Percentiles rank a stretch among this genome's conserved stretches.
Conservation (phyloP, 345 rosid species). For the Cardamine chenopodiifolia region DNA sequence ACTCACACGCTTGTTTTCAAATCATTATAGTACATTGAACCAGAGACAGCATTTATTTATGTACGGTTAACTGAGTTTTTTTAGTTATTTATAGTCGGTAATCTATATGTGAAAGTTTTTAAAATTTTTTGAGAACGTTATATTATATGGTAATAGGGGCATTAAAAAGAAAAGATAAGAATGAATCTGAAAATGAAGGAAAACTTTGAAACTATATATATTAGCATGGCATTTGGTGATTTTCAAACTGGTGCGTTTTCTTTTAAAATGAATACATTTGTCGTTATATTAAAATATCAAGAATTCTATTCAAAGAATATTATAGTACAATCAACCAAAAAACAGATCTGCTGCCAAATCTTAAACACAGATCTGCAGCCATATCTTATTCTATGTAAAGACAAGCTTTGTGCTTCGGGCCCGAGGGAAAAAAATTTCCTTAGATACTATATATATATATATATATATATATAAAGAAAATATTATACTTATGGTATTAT, state of each 20-base stretch:
- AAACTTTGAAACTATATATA: neutral
- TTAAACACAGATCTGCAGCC: conserved; percentile 40
- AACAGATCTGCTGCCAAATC: conserved; percentile 45
- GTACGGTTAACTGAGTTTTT: conserved; percentile 12
- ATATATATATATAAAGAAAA: no score
- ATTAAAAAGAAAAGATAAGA: neutral
- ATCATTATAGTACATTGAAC: conserved; percentile 33
- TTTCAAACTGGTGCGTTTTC: conserved; percentile 13
- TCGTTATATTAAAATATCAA: neutral
- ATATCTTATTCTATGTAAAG: conserved; percentile 44
- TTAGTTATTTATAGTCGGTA: neutral
- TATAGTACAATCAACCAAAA: conserved; percentile 20
- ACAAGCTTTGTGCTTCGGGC: conserved; percentile 38
- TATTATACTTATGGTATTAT: conserved; percentile 6
- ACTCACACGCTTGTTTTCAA: conserved; percentile 36
- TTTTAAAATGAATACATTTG: conserved; percentile 9
- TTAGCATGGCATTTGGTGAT: conserved; percentile 9
- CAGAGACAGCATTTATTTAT: conserved; percentile 28
- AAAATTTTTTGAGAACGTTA: neutral
- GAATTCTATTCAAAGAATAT: conserved; percentile 16
- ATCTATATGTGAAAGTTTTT: neutral
- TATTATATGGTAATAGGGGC: neutral
- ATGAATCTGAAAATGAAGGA: conserved; percentile 1
- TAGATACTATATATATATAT: neutral
- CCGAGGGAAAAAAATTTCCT: conserved; percentile 11